These are phyloP conservation scores for Scopulariopsis brevicaulis DNA, from an alignment of 2,329 filamentous ascomycete species.

Conservation along the genomic window DNA sequence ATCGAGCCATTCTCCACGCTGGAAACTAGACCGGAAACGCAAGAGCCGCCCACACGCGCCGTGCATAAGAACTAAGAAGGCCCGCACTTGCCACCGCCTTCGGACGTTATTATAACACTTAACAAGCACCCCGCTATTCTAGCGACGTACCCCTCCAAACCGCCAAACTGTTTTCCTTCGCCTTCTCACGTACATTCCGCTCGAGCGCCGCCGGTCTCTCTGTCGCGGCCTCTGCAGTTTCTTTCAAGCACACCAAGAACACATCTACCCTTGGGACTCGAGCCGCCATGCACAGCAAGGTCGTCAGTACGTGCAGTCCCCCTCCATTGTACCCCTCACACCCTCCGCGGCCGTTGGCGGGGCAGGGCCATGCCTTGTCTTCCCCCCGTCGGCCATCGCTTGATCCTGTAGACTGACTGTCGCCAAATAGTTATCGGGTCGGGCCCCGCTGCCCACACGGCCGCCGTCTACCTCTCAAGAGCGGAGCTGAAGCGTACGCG, in stretches of 20 bases:
- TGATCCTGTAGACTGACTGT: not conserved
- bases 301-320: conserved; percentile 60
- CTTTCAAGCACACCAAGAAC: conserved; percentile 36
- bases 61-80: not conserved
- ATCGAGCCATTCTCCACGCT: not conserved
- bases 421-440: conserved; percentile 64
- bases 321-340: not conserved
- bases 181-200: conserved; percentile 64
- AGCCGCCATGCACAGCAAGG: conserved; percentile 76
- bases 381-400: not conserved
- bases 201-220: conserved; percentile 63
- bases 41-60: not conserved
- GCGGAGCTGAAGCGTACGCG: conserved; percentile 75
- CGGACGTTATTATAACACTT: not conserved
- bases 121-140: not conserved
- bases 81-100: not conserved
- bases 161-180: conserved; percentile 89
- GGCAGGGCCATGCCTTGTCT: not conserved
- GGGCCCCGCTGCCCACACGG: conserved; percentile 93
- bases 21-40: not conserved
- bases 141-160: conserved; percentile 14
- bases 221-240: conserved; percentile 55
- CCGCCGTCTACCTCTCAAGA: conserved; percentile 89
- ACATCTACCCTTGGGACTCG: conserved; percentile 27
- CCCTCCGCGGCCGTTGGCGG: not conserved